Evolutionary conservation across 2,329 filamentous ascomycete species (phyloP), one percentile per base, ranked within the genome.

Genomic region (Claviceps fusiformis): DNA sequence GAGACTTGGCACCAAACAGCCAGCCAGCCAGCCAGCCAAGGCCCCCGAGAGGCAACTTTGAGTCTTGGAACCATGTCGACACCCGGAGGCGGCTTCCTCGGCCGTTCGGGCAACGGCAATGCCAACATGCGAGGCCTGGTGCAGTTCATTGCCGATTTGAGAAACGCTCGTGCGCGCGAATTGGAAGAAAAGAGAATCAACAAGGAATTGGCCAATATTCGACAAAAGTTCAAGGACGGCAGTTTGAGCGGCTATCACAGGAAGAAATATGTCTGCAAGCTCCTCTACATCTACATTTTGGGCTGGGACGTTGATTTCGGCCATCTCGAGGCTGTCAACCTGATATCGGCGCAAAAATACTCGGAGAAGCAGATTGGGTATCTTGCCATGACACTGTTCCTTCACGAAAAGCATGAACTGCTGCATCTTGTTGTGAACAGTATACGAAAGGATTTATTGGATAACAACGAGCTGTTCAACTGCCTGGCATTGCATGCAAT

Each of bases 261-360:
- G 78, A 98, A 98, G 81, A 98, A 98, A 87, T 98, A 98, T 69
- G 93, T 98, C 62, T 98, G 93, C 88, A 98, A 98, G 83, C 82
- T 98, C 62, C 78, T 98, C 59, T 98, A 98, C 71, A 97, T 98
- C 65, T 98, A 98, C 71, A 98, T 98, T 58, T 81, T 98, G 61
- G 93, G 93, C 51, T 98, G 93, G 87, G 92, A 98, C 69, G 92
- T 98, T 72, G 95, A 97, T 70, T 98, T 98, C 71, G 93, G 93
- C 55, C 93, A 98, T 68, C 83, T 98, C 62, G 93, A 98, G 74
- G 95, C 95, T 39, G 92, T 98, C 67, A 97, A 97, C 67, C 81
- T 98, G 65, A 95, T 98, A 63, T 96, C 92, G 33, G 90, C 92
- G 55, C 90, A 80, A 66, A 98, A 97, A 69, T 98, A 97, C 73